Evolutionary conservation across 2,329 filamentous ascomycete genomes (phyloP).

Genomic region (Phialemoniopsis sp.): DNA sequence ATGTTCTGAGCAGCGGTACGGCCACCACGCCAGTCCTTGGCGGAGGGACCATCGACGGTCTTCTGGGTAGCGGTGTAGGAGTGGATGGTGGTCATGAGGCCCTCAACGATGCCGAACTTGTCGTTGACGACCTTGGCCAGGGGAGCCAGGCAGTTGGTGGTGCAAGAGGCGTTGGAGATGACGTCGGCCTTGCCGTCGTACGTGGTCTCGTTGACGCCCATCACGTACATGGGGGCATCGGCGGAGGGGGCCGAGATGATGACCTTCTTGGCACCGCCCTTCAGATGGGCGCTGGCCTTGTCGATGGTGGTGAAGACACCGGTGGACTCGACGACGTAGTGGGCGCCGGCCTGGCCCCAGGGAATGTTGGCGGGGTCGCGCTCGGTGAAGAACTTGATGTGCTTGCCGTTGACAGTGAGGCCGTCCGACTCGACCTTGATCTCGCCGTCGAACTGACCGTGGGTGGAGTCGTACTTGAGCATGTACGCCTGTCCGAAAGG

Average conservation of each 20-base stretch:
- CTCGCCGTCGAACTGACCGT: slow-evolving; percentile 94
- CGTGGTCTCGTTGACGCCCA: slow-evolving; percentile 94
- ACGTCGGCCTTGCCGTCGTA: slow-evolving; percentile 90
- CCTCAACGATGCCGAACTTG: slow-evolving; percentile 96
- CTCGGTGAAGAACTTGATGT: slow-evolving; percentile 91
- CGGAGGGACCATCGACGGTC: slow-evolving; percentile 95
- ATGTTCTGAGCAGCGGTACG: slow-evolving; percentile 99
- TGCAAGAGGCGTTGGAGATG: slow-evolving; percentile 99
- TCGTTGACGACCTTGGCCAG: slow-evolving; percentile 99
- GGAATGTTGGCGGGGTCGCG: slow-evolving; percentile 85
- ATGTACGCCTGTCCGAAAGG: slow-evolving; percentile 74
- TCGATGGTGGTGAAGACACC: slow-evolving; percentile 99
- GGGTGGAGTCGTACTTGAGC: slow-evolving; percentile 98
- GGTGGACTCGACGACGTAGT: slow-evolving; percentile 96
- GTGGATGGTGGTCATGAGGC: slow-evolving; percentile 99
- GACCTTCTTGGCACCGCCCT: slow-evolving; percentile 97
- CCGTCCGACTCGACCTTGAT: slow-evolving; percentile 61
- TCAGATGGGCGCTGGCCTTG: slow-evolving; percentile 91
- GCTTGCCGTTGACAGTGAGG: slow-evolving; percentile 91
- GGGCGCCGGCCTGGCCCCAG: slow-evolving; percentile 81
- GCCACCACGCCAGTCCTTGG: slow-evolving; percentile 99
- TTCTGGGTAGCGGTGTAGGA: slow-evolving; percentile 99
- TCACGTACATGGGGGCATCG: slow-evolving; percentile 99
- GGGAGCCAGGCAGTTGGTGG: slow-evolving; percentile 99
- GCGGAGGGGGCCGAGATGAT: slow-evolving; percentile 88